Conservation (phyloP, 148 eudicot genomes). For the Rhododendron williamsianum region DNA sequence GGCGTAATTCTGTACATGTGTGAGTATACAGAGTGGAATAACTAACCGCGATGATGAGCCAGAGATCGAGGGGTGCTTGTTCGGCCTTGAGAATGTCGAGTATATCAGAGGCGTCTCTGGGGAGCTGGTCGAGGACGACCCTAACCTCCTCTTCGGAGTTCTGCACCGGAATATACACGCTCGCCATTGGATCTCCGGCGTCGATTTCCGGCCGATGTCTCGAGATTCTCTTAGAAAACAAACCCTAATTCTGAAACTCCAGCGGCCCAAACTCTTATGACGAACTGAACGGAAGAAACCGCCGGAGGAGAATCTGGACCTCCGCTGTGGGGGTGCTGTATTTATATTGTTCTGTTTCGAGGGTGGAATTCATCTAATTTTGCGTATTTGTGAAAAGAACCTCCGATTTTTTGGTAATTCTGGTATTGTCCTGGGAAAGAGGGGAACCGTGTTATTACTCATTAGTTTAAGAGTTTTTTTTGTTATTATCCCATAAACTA, state of each 20-base stretch:
- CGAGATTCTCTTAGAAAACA: neutral
- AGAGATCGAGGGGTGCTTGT: conserved; percentile 92
- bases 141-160: conserved; percentile 89
- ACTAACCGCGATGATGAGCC: conserved; percentile 86
- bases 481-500: too few species aligned
- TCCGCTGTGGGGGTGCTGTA: neutral
- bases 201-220: neutral
- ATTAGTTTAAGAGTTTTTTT: too few species aligned
- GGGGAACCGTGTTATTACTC: too few species aligned
- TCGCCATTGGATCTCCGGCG: conserved; percentile 41
- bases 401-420: neutral
- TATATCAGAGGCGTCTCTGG: conserved; percentile 87
- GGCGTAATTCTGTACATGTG: neutral
- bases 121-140: conserved; percentile 77
- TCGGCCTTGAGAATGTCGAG: conserved; percentile 97
- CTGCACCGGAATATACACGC: conserved; percentile 84
- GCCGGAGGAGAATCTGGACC: neutral
- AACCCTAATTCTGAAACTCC: conserved; percentile 9
- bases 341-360: neutral
- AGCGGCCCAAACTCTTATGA: neutral
- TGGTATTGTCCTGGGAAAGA: too few species aligned
- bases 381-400: neutral
- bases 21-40: neutral
- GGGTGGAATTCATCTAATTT: too few species aligned
- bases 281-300: neutral